Conservation (phyloP, 768 basidiomycete genomes). For the Phlegmacium glaucopus region DNA sequence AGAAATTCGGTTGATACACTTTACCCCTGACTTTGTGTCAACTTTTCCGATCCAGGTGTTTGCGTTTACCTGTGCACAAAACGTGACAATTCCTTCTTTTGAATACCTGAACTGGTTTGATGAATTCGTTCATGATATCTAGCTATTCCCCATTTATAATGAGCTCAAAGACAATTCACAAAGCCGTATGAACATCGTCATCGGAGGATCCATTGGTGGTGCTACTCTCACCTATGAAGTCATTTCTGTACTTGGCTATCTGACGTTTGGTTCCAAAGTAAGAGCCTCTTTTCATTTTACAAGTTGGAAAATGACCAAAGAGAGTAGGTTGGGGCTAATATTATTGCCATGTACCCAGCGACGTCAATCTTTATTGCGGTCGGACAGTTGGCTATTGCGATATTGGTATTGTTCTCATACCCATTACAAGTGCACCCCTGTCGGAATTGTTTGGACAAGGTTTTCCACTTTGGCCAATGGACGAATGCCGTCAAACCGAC, state of each 20-base stretch:
- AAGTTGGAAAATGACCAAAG: slow-evolving; percentile 7
- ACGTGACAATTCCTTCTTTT: slow-evolving; percentile 48
- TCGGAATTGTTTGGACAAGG: slow-evolving; percentile 87
- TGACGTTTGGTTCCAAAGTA: slow-evolving; percentile 89
- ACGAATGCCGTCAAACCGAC: slow-evolving; percentile 23
- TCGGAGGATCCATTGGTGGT: slow-evolving; percentile 82
- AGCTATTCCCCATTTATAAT: slow-evolving; percentile 95
- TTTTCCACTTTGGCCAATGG: slow-evolving; percentile 51
- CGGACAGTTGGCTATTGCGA: slow-evolving; percentile 89
- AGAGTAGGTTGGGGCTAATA: slow-evolving; percentile 78
- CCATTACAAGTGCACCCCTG: slow-evolving; percentile 95
- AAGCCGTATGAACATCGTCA: slow-evolving; percentile 80
- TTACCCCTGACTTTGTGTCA: slow-evolving; percentile 74
- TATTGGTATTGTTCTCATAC: slow-evolving; percentile 89
- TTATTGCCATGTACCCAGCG: slow-evolving; percentile 91
- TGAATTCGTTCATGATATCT: slow-evolving; percentile 2
- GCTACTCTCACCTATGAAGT: slow-evolving; percentile 84
- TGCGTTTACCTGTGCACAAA: slow-evolving; percentile 91
- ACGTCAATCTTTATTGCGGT: slow-evolving; percentile 91
- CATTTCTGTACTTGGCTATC: slow-evolving; percentile 85
- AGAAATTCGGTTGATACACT: slow-evolving; percentile 66
- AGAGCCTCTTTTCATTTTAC: slow-evolving; percentile 16
- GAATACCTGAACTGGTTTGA: neutral
- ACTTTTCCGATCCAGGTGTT: slow-evolving; percentile 94
- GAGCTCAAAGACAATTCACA: slow-evolving; percentile 84